A percentile compares a stretch with the other conserved stretches of the same genome.
Conservation (phyloP, 1,284 basidiomycete genomes). For the Boletus sp. region DNA sequence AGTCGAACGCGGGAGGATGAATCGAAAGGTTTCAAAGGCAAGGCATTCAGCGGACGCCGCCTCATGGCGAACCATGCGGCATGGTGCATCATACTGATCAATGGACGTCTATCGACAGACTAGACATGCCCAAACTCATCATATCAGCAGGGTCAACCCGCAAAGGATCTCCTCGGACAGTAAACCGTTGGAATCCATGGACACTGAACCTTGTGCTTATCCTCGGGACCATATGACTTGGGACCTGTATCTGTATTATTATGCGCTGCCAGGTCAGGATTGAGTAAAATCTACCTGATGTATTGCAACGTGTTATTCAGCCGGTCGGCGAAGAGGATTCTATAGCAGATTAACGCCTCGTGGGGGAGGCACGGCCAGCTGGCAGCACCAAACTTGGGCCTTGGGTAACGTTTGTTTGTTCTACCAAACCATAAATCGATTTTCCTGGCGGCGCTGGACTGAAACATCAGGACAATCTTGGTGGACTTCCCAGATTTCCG, state of each 20-base stretch:
- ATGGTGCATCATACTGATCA: slow-evolving; percentile 15
- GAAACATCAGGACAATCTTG: neutral
- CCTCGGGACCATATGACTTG: slow-evolving; percentile 9
- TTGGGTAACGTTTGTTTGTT: neutral
- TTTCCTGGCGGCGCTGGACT: neutral
- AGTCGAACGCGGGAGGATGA: slow-evolving; percentile 5
- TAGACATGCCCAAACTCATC: neutral
- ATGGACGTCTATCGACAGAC: slow-evolving; percentile 3
- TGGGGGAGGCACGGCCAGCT: slow-evolving; percentile 19
- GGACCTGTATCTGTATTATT: neutral
- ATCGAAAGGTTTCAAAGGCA: slow-evolving; percentile 5
- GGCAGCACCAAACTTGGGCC: neutral
- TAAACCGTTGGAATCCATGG: slow-evolving; percentile 6
- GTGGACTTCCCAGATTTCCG: neutral
- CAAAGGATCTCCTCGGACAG: slow-evolving; percentile 8
- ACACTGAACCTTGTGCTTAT: neutral
- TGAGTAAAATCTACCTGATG: slow-evolving; percentile 14
- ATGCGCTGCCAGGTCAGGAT: slow-evolving; percentile 2
- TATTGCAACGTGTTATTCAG: slow-evolving; percentile 19
- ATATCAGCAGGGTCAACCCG: slow-evolving; percentile 10
- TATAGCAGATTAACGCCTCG: slow-evolving; percentile 18
- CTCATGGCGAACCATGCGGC: slow-evolving; percentile 28
- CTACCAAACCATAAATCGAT: neutral
- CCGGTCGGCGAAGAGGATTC: slow-evolving; percentile 3
- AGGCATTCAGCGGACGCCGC: slow-evolving; percentile 12